A percentile compares a stretch with the other conserved stretches of the same genome.
phyloP scores from a whole-genome alignment of 2,329 filamentous ascomycete species.

The Penicillium brevicompactum region DNA sequence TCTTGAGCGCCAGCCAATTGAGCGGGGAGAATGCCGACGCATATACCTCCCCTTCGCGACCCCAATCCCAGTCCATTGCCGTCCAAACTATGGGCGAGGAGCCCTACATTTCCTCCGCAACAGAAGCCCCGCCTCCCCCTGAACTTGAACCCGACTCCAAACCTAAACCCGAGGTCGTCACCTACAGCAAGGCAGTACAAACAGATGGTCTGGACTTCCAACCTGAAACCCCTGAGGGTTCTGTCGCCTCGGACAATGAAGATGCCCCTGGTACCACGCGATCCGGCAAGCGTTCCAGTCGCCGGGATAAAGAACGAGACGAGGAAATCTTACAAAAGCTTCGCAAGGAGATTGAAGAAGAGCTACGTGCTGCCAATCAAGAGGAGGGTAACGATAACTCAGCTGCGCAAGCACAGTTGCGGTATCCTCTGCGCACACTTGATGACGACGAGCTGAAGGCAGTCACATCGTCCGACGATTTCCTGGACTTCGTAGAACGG shows the following conservation, averaged over 20 bases:
- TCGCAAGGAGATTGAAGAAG: conserved; percentile 87
- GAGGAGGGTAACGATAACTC: conserved; percentile 34
- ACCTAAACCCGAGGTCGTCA: conserved; percentile 72
- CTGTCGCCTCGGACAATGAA: conserved; percentile 65
- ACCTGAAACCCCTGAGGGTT: conserved; percentile 55
- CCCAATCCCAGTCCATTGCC: conserved; percentile 49
- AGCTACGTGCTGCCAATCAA: conserved; percentile 71
- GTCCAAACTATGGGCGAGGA: conserved; percentile 74
- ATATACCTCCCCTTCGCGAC: conserved; percentile 42
- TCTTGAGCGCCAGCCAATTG: conserved; percentile 77
- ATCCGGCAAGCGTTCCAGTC: conserved; percentile 72
- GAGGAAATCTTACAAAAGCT: conserved; percentile 87
- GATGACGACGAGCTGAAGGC: conserved; percentile 84
- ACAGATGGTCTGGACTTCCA: conserved; percentile 71
- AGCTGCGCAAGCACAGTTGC: conserved; percentile 47
- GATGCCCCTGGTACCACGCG: conserved; percentile 55
- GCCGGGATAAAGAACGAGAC: conserved; percentile 77
- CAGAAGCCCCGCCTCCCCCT: conserved; percentile 66
- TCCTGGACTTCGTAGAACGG: conserved; percentile 90
- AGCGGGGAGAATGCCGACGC: conserved; percentile 66
- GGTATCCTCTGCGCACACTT: conserved; percentile 77
- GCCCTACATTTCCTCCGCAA: conserved; percentile 69
- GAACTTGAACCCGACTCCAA: conserved; percentile 24
- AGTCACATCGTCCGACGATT: conserved; percentile 88
- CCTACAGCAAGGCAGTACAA: conserved; percentile 96